Conservation (phyloP, 2,329 filamentous ascomycete species). For the Arthroderma sp. region DNA sequence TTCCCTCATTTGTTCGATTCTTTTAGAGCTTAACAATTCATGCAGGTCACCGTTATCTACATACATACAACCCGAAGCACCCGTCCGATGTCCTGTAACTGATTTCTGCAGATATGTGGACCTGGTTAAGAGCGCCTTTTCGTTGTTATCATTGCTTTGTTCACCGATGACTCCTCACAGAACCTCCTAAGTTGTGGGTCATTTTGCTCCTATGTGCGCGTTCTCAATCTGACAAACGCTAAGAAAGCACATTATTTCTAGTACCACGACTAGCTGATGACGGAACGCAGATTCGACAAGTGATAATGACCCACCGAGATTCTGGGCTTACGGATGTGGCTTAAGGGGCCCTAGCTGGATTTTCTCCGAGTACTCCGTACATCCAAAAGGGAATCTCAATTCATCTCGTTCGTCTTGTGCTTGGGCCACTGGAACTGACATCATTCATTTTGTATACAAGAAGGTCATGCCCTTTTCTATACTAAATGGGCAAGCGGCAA, state of each 20-base stretch:
- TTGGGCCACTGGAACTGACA: background rate
- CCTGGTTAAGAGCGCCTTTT: background rate
- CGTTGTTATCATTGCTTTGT: background rate
- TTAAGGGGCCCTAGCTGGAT: background rate
- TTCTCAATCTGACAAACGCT: background rate
- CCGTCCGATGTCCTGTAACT: background rate
- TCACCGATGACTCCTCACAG: slow-evolving; percentile 3
- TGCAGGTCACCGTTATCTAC: slow-evolving; percentile 2
- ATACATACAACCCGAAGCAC: background rate
- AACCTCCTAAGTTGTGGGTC: slow-evolving; percentile 1
- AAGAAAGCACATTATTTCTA: background rate
- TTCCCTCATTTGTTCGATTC: background rate
- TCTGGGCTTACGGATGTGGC: slow-evolving; percentile 2
- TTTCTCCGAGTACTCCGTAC: background rate
- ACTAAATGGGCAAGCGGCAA: background rate
- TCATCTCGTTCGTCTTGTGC: background rate
- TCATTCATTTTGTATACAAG: background rate
- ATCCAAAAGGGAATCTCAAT: background rate
- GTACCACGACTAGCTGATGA: background rate
- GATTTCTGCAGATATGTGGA: slow-evolving; percentile 1
- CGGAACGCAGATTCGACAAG: background rate
- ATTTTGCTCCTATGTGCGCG: background rate
- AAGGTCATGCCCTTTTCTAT: background rate
- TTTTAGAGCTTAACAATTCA: background rate
- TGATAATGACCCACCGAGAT: background rate